Conservation (phyloP, 2,329 filamentous ascomycete genomes). For the Phyllosticta citribraziliensis region DNA sequence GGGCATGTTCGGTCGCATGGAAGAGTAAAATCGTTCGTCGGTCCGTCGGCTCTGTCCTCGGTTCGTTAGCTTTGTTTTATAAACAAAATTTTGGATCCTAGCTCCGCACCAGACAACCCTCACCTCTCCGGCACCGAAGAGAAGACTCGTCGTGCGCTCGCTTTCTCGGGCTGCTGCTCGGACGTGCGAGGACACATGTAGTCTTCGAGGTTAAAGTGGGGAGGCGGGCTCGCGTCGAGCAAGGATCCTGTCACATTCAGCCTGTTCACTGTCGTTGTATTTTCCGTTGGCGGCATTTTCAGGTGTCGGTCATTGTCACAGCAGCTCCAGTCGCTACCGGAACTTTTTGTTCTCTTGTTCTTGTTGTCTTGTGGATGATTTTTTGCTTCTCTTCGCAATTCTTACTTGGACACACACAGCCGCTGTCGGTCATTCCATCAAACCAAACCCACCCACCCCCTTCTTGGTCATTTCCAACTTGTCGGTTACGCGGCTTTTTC, state of each 20-base stretch:
- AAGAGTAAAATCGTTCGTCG: conserved; percentile 45
- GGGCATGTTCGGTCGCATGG: conserved; percentile 92
- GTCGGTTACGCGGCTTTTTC: background rate
- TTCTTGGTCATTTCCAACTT: background rate
- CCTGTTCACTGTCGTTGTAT: background rate
- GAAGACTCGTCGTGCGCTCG: conserved; percentile 11
- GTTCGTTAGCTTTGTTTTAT: conserved; percentile 4
- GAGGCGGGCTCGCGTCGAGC: background rate
- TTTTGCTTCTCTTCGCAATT: background rate
- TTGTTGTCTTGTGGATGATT: background rate
- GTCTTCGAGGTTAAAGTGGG: conserved; percentile 27
- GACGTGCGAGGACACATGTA: background rate
- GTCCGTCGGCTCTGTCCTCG: background rate
- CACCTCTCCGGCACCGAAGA: conserved; percentile 11
- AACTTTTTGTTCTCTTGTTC: background rate
- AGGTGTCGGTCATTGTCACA: background rate
- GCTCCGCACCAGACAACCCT: background rate
- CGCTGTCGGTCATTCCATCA: background rate
- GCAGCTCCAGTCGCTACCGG: background rate
- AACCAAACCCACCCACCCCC: background rate
- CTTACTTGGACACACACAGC: background rate
- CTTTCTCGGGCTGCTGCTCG: background rate
- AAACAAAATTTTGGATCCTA: background rate
- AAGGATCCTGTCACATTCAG: background rate
- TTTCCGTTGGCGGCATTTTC: background rate